phyloP scores from a whole-genome alignment of 768 basidiomycete species.

The Botryobasidium botryosum region DNA sequence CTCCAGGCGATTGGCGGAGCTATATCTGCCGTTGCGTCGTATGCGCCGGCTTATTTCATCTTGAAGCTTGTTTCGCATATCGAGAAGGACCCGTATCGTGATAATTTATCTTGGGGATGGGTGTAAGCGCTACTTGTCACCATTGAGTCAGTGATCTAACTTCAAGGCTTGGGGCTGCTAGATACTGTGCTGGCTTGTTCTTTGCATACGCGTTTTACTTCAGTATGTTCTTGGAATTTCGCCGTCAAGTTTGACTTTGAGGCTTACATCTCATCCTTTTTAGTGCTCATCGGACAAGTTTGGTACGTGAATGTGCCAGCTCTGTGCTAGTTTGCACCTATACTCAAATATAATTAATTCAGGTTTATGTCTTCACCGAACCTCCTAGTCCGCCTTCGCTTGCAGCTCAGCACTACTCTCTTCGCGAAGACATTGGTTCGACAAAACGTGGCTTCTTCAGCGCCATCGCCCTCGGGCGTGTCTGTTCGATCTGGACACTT shows the following conservation, averaged over 20 bases:
- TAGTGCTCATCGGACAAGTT: conserved; percentile 45
- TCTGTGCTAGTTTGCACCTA: too few species aligned
- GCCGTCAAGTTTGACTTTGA: not conserved
- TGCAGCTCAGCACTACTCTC: conserved; percentile 66
- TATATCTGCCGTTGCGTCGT: conserved; percentile 44
- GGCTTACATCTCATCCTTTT: not conserved
- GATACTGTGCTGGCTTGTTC: conserved; percentile 29
- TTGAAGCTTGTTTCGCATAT: conserved; percentile 20
- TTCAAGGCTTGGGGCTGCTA: not conserved
- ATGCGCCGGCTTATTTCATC: conserved; percentile 31
- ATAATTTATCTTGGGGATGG: conserved; percentile 7
- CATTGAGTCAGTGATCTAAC: too few species aligned
- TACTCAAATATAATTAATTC: too few species aligned
- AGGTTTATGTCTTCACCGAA: too few species aligned
- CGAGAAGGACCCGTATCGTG: conserved; percentile 20
- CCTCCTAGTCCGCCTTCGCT: conserved; percentile 49
- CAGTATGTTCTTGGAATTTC: conserved; percentile 21
- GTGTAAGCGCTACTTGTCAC: not conserved
- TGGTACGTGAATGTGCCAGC: too few species aligned
- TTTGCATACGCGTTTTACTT: conserved; percentile 27
- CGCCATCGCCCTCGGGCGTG: conserved; percentile 6
- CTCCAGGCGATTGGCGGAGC: conserved; percentile 35
- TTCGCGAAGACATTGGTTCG: conserved; percentile 76
- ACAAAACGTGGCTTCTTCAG: conserved; percentile 51
- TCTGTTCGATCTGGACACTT: too few species aligned